phyloP scores from a whole-genome alignment of 2,329 filamentous ascomycete species.

The Talaromyces piceae region DNA sequence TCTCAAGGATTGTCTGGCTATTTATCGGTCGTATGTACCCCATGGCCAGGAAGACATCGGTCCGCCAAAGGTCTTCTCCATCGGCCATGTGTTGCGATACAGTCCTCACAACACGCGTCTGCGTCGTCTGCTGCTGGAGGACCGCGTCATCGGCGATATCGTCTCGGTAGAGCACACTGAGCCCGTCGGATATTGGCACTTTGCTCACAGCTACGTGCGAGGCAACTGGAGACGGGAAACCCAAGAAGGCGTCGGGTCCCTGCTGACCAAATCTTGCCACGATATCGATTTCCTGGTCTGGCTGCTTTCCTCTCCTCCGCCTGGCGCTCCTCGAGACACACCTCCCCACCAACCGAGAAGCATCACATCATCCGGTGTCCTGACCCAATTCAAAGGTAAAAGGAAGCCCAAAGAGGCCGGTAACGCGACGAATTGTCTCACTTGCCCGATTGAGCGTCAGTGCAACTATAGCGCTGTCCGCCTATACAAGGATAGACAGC shows the following conservation, averaged over 20 bases:
- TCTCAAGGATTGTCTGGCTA: slow-evolving; percentile 67
- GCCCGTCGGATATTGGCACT: slow-evolving; percentile 95
- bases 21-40: slow-evolving; percentile 43
- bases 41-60: slow-evolving; percentile 10
- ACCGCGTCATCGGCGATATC: slow-evolving; percentile 73
- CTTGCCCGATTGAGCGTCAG: slow-evolving; percentile 63
- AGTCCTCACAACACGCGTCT: slow-evolving; percentile 86
- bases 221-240: slow-evolving; percentile 89
- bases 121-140: slow-evolving; percentile 66
- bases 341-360: slow-evolving; percentile 65
- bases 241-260: slow-evolving; percentile 61
- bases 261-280: slow-evolving; percentile 93
- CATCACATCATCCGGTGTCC: slow-evolving; percentile 66
- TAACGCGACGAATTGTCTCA: slow-evolving; percentile 75
- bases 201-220: slow-evolving; percentile 78
- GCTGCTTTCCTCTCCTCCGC: slow-evolving; percentile 69
- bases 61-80: slow-evolving; percentile 63
- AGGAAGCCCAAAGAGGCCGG: slow-evolving; percentile 72
- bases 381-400: slow-evolving; percentile 68
- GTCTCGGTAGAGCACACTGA: slow-evolving; percentile 86
- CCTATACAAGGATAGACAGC: slow-evolving; percentile 66
- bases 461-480: slow-evolving; percentile 83
- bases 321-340: slow-evolving; percentile 29
- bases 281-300: slow-evolving; percentile 91
- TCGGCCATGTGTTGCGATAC: slow-evolving; percentile 90